Conservation (phyloP, 2,329 filamentous ascomycete species). For the Arachnopeziza araneosa region DNA sequence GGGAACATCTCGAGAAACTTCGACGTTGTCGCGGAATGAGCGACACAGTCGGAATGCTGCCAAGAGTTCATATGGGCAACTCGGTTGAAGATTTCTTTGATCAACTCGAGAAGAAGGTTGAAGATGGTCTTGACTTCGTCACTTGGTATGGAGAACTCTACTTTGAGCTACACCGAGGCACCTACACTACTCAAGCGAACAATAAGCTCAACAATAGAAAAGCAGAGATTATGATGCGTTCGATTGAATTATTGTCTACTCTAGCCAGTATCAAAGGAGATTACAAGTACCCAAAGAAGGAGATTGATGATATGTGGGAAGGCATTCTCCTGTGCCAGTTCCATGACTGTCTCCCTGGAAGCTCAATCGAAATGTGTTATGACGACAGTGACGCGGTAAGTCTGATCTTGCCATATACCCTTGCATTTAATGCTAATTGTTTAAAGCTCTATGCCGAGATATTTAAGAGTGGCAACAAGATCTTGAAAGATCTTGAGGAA, state of each 20-base stretch:
- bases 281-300: constrained; percentile 88
- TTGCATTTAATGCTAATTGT: constrained; percentile 18
- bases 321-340: constrained; percentile 88
- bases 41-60: constrained; percentile 77
- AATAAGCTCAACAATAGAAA: constrained; percentile 94
- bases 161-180: constrained; percentile 94
- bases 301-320: constrained; percentile 98
- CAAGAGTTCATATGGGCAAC: constrained; percentile 80
- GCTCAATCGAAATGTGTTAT: constrained; percentile 96
- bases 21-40: constrained; percentile 86
- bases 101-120: constrained; percentile 70
- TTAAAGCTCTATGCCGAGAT: constrained; percentile 70
- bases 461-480: constrained; percentile 67
- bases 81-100: constrained; percentile 95
- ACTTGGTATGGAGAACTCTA: constrained; percentile 99
- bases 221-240: constrained; percentile 77
- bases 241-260: constrained; percentile 83
- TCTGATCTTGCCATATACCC: background rate
- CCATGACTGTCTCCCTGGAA: constrained; percentile 93
- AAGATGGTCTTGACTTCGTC: constrained; percentile 58
- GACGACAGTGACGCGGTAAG: constrained; percentile 80
- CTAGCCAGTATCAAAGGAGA: constrained; percentile 66
- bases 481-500: constrained; percentile 64
- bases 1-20: constrained; percentile 90
- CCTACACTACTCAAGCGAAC: constrained; percentile 95